These are phyloP conservation scores for Salix brachista DNA, from an alignment of 345 rosid genomes.

Conservation along the genomic window DNA sequence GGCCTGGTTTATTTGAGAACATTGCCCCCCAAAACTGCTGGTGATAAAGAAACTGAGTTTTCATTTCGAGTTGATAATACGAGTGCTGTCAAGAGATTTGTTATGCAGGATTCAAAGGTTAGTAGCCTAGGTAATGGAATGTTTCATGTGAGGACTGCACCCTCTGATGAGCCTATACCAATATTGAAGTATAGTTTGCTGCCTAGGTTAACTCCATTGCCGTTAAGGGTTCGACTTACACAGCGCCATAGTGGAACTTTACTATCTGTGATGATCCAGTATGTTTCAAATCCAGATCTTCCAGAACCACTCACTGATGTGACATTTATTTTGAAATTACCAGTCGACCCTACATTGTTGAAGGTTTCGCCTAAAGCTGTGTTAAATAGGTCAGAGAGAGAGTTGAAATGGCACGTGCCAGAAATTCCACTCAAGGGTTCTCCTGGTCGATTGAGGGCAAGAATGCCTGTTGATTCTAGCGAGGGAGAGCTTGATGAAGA, in stretches of 20 bases:
- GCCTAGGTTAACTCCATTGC: slow-evolving; percentile 80
- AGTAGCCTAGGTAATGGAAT: slow-evolving; percentile 86
- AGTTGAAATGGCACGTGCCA: slow-evolving; percentile 86
- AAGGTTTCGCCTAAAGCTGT: slow-evolving; percentile 93
- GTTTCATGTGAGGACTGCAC: slow-evolving; percentile 88
- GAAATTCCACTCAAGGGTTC: slow-evolving; percentile 71
- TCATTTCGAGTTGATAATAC: slow-evolving; percentile 83
- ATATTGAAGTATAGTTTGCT: slow-evolving; percentile 82
- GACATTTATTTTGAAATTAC: slow-evolving; percentile 78
- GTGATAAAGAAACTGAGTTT: slow-evolving; percentile 84
- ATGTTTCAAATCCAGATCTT: slow-evolving; percentile 79
- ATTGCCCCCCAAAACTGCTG: slow-evolving; percentile 63
- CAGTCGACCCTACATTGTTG: slow-evolving; percentile 86
- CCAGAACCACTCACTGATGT: slow-evolving; percentile 61
- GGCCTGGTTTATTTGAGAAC: slow-evolving; percentile 88
- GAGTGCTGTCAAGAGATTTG: slow-evolving; percentile 64
- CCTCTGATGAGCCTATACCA: slow-evolving; percentile 87
- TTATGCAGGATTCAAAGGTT: slow-evolving; percentile 60
- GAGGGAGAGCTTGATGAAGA: slow-evolving; percentile 65
- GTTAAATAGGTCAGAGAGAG: slow-evolving; percentile 74
- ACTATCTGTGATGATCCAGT: slow-evolving; percentile 96
- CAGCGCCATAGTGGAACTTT: slow-evolving; percentile 85
- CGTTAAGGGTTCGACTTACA: slow-evolving; percentile 78
- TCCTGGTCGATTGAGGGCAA: slow-evolving; percentile 73
- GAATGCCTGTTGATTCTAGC: slow-evolving; percentile 76